A percentile compares a stretch with the other conserved stretches of the same genome.
phyloP scores from a whole-genome alignment of 768 basidiomycete genomes.

The Hebeloma cylindrosporum region DNA sequence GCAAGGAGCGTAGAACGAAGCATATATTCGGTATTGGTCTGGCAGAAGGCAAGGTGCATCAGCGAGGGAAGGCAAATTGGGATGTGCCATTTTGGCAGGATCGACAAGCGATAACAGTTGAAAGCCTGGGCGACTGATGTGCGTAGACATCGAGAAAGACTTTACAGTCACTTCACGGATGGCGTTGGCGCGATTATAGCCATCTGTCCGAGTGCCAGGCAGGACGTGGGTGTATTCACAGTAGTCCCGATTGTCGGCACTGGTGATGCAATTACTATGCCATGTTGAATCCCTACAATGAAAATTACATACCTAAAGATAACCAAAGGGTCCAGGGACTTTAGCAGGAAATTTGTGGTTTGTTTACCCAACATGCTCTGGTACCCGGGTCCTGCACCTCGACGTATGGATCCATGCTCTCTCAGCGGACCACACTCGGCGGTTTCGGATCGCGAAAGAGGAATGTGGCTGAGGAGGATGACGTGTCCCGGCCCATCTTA shows the following conservation, averaged over 20 bases:
- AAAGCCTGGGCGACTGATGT: conserved; percentile 77
- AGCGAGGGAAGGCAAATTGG: conserved; percentile 44
- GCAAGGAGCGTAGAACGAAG: conserved; percentile 62
- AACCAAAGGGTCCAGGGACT: conserved; percentile 59
- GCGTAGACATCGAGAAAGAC: conserved; percentile 76
- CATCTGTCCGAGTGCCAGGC: conserved; percentile 27
- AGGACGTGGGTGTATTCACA: conserved; percentile 67
- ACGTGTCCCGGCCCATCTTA: conserved; percentile 42
- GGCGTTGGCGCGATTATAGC: conserved; percentile 20
- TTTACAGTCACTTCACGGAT: conserved; percentile 85
- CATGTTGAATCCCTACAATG: conserved; percentile 12
- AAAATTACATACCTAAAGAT: conserved; percentile 66
- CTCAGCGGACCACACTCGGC: conserved; percentile 76
- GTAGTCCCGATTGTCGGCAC: conserved; percentile 91
- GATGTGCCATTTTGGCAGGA: conserved; percentile 33
- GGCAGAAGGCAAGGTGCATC: conserved; percentile 82
- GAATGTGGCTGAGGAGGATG: conserved; percentile 84
- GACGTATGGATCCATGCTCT: conserved; percentile 68
- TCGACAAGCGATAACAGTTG: conserved; percentile 71
- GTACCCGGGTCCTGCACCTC: conserved; percentile 79
- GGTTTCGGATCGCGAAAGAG: conserved; percentile 71
- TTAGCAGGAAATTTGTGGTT: conserved; percentile 71
- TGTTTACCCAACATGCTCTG: conserved; percentile 82
- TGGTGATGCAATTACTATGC: conserved; percentile 23
- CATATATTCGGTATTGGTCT: conserved; percentile 61